Conservation (phyloP, 352 stramenopile genomes). For the Phytophthora citricola region DNA sequence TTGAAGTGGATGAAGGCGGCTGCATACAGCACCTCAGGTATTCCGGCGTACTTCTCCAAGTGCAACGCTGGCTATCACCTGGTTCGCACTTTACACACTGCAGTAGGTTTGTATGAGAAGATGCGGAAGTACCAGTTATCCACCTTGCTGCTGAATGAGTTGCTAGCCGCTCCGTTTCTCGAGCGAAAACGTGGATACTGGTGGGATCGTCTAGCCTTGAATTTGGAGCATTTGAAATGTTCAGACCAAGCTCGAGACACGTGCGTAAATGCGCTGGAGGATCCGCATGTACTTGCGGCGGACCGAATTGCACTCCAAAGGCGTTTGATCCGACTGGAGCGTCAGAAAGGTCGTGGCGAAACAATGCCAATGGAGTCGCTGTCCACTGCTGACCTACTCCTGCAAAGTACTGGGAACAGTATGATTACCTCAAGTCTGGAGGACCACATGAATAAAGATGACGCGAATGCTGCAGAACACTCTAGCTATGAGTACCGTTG, state of each 20-base stretch:
- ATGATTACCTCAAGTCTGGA: slow-evolving; percentile 9
- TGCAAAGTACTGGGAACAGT: slow-evolving; percentile 30
- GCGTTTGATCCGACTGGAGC: slow-evolving; percentile 55
- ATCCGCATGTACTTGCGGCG: slow-evolving; percentile 59
- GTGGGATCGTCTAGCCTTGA: slow-evolving; percentile 80
- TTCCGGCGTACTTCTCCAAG: slow-evolving; percentile 59
- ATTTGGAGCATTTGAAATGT: slow-evolving; percentile 79
- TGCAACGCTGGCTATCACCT: slow-evolving; percentile 80
- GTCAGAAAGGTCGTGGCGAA: slow-evolving; percentile 23
- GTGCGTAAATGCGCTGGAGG: slow-evolving; percentile 61
- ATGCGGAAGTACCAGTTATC: slow-evolving; percentile 77
- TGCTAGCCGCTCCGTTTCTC: slow-evolving; percentile 62
- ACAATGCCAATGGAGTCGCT: slow-evolving; percentile 14
- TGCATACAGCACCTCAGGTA: slow-evolving; percentile 18
- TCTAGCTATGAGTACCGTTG: slow-evolving; percentile 47
- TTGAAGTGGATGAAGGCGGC: slow-evolving; percentile 47
- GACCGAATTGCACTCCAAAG: slow-evolving; percentile 66
- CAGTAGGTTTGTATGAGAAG: slow-evolving; percentile 76
- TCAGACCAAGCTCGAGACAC: slow-evolving; percentile 50
- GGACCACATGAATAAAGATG: slow-evolving; percentile 14
- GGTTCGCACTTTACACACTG: slow-evolving; percentile 61
- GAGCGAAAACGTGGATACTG: slow-evolving; percentile 71
- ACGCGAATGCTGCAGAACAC: slow-evolving; percentile 14
- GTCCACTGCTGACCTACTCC: slow-evolving; percentile 21
- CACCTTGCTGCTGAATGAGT: slow-evolving; percentile 67